Evolutionary conservation across 257 asterid species (phyloP).

Genomic region (Solanum appendiculatum): DNA sequence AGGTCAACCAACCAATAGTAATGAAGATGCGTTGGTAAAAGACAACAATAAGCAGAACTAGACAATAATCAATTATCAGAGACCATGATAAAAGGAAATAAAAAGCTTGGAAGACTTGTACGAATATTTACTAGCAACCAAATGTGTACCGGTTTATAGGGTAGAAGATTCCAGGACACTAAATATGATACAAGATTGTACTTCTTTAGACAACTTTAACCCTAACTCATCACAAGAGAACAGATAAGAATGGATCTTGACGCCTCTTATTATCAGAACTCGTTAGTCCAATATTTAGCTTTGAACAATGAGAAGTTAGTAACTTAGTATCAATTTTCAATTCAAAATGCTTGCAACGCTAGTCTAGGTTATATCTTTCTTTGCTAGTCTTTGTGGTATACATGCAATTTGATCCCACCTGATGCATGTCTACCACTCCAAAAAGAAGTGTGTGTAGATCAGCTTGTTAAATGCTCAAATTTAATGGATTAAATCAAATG

Average conservation of each 20-base stretch:
- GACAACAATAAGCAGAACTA: background rate
- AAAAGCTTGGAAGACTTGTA: background rate
- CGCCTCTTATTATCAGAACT: background rate
- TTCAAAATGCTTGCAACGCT: background rate
- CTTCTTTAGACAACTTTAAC: background rate
- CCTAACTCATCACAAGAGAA: background rate
- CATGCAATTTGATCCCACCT: background rate
- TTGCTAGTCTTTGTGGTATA: background rate
- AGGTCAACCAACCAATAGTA: background rate
- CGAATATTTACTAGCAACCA: background rate
- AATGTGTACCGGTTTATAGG: background rate
- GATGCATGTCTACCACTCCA: background rate
- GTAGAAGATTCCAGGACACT: background rate
- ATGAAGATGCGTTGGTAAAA: background rate
- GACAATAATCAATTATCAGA: background rate
- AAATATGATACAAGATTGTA: background rate
- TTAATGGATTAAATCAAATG: background rate
- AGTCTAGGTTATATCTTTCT: background rate
- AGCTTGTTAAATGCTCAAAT: background rate
- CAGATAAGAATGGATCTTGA: background rate
- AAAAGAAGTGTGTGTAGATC: background rate
- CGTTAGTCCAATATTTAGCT: background rate
- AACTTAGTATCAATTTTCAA: background rate
- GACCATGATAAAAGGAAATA: background rate
- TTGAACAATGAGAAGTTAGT: background rate